phyloP scores from a whole-genome alignment of 1,139 yeast species.

The Nakaseomyces delphensis region DNA sequence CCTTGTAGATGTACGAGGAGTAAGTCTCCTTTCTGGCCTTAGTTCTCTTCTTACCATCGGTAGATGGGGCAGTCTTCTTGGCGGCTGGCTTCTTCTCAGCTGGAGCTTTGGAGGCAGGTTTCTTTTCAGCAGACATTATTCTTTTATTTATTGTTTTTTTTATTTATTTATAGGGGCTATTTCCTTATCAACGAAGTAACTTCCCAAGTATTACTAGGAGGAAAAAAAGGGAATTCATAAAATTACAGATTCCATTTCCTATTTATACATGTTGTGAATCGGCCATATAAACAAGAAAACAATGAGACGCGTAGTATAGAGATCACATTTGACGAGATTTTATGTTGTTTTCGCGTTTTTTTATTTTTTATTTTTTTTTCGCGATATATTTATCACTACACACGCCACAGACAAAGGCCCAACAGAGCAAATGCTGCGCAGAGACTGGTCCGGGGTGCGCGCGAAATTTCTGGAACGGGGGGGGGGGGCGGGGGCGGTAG shows the following conservation, averaged over 20 bases:
- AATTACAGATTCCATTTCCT: too few relatives aligned
- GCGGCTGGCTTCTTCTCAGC: slow-evolving; percentile 97
- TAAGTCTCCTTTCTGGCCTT: slow-evolving; percentile 98
- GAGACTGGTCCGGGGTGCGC: too few relatives aligned
- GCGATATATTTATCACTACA: not conserved
- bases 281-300: too few relatives aligned
- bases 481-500: too few relatives aligned
- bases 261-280: too few relatives aligned
- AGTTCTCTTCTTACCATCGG: slow-evolving; percentile 86
- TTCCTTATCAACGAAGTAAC: too few relatives aligned
- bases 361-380: not conserved
- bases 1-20: slow-evolving; percentile 98
- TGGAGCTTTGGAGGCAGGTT: slow-evolving; percentile 98
- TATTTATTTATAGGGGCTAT: not conserved
- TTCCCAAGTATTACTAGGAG: too few relatives aligned
- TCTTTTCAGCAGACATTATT: slow-evolving; percentile 93
- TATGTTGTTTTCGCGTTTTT: not conserved
- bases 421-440: too few relatives aligned
- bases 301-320: not conserved
- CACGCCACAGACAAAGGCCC: too few relatives aligned
- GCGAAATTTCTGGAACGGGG: not conserved
- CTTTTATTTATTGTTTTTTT: not conserved
- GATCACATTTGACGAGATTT: too few relatives aligned
- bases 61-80: slow-evolving; percentile 75
- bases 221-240: too few relatives aligned